These are phyloP conservation scores for Sphaerulina vaccinii DNA, from an alignment of 2,329 filamentous ascomycete genomes.

Conservation along the genomic window DNA sequence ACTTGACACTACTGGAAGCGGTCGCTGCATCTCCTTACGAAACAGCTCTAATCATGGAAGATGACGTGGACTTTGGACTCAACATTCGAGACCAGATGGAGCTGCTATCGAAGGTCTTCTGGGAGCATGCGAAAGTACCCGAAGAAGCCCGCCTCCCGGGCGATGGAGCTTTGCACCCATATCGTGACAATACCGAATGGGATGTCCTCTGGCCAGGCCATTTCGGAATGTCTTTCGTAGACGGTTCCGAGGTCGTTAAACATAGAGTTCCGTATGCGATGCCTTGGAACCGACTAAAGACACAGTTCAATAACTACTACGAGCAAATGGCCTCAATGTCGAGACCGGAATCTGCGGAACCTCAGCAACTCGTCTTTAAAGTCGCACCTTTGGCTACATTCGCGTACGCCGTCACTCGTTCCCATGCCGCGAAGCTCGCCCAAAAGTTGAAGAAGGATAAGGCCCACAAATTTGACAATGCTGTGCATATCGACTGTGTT, in stretches of 20 bases:
- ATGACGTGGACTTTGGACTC: slow-evolving; percentile 45
- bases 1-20: slow-evolving; percentile 17
- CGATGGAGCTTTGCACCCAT: slow-evolving; percentile 3
- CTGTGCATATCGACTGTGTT: slow-evolving; percentile 18
- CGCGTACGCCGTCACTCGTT: slow-evolving; percentile 16
- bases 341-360: background rate
- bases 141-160: background rate
- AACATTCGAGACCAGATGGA: slow-evolving; percentile 38
- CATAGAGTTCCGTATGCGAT: slow-evolving; percentile 16
- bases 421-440: slow-evolving; percentile 5
- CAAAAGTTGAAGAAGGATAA: slow-evolving; percentile 4
- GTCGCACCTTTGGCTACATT: slow-evolving; percentile 14
- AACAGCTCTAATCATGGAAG: slow-evolving; percentile 44
- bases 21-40: slow-evolving; percentile 41
- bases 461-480: slow-evolving; percentile 14
- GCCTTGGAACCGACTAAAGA: slow-evolving; percentile 8
- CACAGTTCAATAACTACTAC: slow-evolving; percentile 20
- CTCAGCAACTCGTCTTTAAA: slow-evolving; percentile 15
- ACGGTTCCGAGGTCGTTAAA: background rate
- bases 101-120: too few relatives aligned
- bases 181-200: slow-evolving; percentile 27
- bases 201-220: slow-evolving; percentile 35
- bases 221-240: slow-evolving; percentile 30
- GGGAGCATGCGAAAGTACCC: background rate
- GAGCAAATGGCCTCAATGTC: slow-evolving; percentile 8